Evolutionary conservation across 2,329 filamentous ascomycete genomes (phyloP), one percentile per base, ranked within the genome.

Genomic region (Ceratocystis lukuohia): DNA sequence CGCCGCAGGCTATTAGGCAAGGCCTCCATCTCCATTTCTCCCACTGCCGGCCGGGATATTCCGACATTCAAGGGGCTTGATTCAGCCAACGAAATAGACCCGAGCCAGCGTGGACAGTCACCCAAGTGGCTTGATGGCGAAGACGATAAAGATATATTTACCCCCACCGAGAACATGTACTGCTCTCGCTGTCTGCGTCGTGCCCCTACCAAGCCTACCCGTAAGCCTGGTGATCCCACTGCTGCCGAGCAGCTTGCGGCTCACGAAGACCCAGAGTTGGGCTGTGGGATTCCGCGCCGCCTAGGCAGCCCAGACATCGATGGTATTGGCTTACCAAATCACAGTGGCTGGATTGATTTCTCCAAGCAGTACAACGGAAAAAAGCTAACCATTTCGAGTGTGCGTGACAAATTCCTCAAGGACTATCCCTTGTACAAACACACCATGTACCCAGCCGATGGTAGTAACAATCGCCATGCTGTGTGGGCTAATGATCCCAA

Each of bases 401-500:
- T 67, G 25, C 53, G 62, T 15, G 20, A 61, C 1, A 17, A 53
- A 17, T 66, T 69, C 33, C 30, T 48, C 22, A 30, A 44, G 41
- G 46, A 65, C 8, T 69, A 69, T 46, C 66, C 66, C 10, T n/a
- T 64, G 44, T 69, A 69, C 62, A 62, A 33, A 15, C 50, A 68
- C 61, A 67, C 68, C 33, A 59, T 68, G 53, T 69, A 64, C 56
- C 66, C 68, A 5, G 63, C 66, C 22, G 62, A 66, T 20, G 67
- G 64, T 28, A 66, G 48, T 50, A 63, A 57, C 44, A 61, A 61
- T 22, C 61, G 64, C 41, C 61, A 30, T 41, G 64, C 64, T 25
- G 59, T 69, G 30, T 68, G 68, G 68, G 62, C 62, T 22, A 37
- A 62, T 48, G 61, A 70, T 33, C 66, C 68, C 20, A 69, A 69